Evolutionary conservation across 352 stramenopile genomes (phyloP).

Genomic region (Elongisporangium undulatum): DNA sequence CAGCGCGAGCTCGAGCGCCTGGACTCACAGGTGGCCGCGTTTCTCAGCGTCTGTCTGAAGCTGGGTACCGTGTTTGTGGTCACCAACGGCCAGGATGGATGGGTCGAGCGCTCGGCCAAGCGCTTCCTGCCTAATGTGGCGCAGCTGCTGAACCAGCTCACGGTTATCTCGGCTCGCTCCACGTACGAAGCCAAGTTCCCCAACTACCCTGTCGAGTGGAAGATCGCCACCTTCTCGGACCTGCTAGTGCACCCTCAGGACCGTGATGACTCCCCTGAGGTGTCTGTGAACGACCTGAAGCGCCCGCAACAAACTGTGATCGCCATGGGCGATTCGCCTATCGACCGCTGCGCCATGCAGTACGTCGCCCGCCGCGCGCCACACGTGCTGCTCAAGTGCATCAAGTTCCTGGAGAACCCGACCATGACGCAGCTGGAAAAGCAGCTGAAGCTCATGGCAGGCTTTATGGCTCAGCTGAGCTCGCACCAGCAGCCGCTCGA

Average conservation of each 20-base stretch:
- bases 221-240: slow-evolving; percentile 66
- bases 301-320: slow-evolving; percentile 48
- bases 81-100: slow-evolving; percentile 64
- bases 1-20: slow-evolving; percentile 26
- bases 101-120: slow-evolving; percentile 71
- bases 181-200: slow-evolving; percentile 61
- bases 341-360: slow-evolving; percentile 70
- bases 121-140: slow-evolving; percentile 61
- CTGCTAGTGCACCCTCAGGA: slow-evolving; percentile 34
- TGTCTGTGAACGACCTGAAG: neutral
- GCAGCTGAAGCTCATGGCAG: slow-evolving; percentile 52
- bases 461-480: slow-evolving; percentile 61
- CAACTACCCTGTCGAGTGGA: slow-evolving; percentile 68
- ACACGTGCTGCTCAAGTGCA: slow-evolving; percentile 59
- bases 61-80: slow-evolving; percentile 52
- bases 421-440: slow-evolving; percentile 73
- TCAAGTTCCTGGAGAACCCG: slow-evolving; percentile 77
- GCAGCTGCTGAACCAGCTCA: slow-evolving; percentile 50
- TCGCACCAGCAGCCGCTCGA: slow-evolving; percentile 60
- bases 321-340: slow-evolving; percentile 62
- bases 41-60: slow-evolving; percentile 46
- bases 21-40: slow-evolving; percentile 28
- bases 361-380: slow-evolving; percentile 47
- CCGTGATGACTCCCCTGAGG: slow-evolving; percentile 16
- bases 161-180: slow-evolving; percentile 60